These are phyloP conservation scores for Nelumbo lutea DNA, from an alignment of 164 flowering plant species.

Conservation along the genomic window DNA sequence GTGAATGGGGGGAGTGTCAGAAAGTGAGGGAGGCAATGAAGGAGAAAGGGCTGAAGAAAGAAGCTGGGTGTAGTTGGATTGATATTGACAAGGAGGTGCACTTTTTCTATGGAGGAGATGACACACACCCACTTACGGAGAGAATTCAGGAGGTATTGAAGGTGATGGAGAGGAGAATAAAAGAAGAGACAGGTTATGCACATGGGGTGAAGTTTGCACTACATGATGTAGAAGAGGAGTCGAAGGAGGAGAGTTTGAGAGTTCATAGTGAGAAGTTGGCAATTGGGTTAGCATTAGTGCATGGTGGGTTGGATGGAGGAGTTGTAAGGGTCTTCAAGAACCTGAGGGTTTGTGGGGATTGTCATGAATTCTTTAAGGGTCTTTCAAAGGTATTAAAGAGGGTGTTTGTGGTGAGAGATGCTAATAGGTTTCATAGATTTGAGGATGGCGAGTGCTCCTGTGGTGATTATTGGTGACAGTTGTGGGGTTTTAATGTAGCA, in stretches of 20 bases:
- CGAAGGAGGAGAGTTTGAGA: not conserved
- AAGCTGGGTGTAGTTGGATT: conserved; percentile 4
- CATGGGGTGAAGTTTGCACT: not conserved
- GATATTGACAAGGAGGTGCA: not conserved
- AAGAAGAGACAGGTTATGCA: not conserved
- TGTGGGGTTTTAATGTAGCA: too few relatives aligned
- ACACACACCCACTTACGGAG: not conserved
- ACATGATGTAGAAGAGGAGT: not conserved
- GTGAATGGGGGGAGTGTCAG: conserved; percentile 1
- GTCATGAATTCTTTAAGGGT: not conserved
- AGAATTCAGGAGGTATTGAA: not conserved
- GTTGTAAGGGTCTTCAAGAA: not conserved
- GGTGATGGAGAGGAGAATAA: not conserved
- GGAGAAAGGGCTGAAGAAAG: not conserved
- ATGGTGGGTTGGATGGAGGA: not conserved
- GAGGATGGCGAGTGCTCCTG: not conserved
- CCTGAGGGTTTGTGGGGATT: not conserved
- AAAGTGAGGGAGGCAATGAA: conserved; percentile 2
- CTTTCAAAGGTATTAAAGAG: not conserved
- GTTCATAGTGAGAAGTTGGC: not conserved
- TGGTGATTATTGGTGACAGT: not conserved
- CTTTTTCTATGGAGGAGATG: not conserved
- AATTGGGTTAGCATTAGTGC: not conserved
- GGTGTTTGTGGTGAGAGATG: conserved; percentile 1
- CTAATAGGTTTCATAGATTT: not conserved